These are phyloP conservation scores for Euphorbia peplus DNA, from an alignment of 345 rosid genomes.

Conservation along the genomic window DNA sequence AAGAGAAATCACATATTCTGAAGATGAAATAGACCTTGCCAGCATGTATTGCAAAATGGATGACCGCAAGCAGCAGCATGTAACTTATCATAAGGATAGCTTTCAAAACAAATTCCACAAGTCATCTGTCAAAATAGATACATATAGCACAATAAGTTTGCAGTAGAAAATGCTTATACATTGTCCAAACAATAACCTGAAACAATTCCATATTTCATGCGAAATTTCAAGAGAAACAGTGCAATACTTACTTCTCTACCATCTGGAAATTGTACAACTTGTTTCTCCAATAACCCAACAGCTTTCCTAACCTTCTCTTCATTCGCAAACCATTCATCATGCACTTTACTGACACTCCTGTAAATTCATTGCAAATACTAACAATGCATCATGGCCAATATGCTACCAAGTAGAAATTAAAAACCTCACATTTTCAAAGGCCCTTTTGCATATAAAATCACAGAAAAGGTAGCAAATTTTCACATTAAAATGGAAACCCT, in stretches of 20 bases:
- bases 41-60: constrained; percentile 31
- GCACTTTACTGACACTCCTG: constrained; percentile 39
- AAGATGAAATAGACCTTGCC: constrained; percentile 23
- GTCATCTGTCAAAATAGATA: constrained; percentile 21
- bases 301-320: constrained; percentile 31
- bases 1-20: background rate
- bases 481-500: background rate
- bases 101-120: constrained; percentile 37
- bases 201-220: background rate
- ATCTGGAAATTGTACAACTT: constrained; percentile 21
- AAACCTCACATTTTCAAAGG: background rate
- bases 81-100: constrained; percentile 18
- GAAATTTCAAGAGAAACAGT: background rate
- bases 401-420: background rate
- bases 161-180: background rate
- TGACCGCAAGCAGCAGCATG: constrained; percentile 34
- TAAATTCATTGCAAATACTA: background rate
- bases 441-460: background rate
- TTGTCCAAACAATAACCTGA: background rate
- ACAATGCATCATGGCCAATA: background rate
- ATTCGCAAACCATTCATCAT: constrained; percentile 37
- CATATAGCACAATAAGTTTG: background rate
- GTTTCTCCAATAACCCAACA: constrained; percentile 30
- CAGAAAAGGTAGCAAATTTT: too few species aligned
- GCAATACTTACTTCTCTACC: constrained; percentile 24